Percentiles rank a stretch among this genome's conserved stretches.
phyloP scores from a whole-genome alignment of 306 rosid species.

The Cucurbita argyrosperma region DNA sequence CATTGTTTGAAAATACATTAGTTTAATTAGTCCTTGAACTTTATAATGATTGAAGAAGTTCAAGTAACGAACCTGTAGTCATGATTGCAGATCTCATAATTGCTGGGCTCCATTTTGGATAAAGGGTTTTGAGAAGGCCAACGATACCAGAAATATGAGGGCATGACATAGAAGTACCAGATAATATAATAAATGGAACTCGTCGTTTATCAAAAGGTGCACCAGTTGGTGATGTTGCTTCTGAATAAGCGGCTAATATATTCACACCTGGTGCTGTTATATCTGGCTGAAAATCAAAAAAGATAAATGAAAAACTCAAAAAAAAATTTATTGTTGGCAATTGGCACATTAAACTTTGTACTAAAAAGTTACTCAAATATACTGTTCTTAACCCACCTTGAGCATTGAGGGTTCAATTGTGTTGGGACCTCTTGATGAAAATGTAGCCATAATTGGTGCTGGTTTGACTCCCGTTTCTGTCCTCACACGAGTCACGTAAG shows the following conservation, averaged over 20 bases:
- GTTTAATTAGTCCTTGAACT: too few species aligned
- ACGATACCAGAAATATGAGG: conserved; percentile 9
- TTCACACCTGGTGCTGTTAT: conserved; percentile 9
- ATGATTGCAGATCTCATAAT: conserved; percentile 10
- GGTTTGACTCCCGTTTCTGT: conserved; percentile 25
- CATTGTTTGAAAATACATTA: too few species aligned
- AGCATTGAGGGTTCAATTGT: conserved; percentile 22
- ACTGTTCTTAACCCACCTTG: conserved; percentile 21
- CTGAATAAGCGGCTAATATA: not conserved
- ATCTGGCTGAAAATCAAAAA: not conserved
- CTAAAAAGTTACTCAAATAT: too few species aligned
- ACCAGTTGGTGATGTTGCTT: not conserved
- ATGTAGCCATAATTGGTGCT: conserved; percentile 43
- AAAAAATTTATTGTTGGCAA: not conserved
- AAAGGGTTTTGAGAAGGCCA: conserved; percentile 7
- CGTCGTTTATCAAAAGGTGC: not conserved
- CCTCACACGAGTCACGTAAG: conserved; percentile 22
- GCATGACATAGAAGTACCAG: conserved; percentile 13
- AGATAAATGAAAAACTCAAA: not conserved
- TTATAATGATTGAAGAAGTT: too few species aligned
- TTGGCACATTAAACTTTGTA: too few species aligned
- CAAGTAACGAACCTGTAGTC: conserved; percentile 1
- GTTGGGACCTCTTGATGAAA: conserved; percentile 73
- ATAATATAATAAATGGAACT: not conserved
- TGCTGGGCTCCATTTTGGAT: conserved; percentile 12